Conservation (phyloP, 2,329 filamentous ascomycete genomes). For the Dothideomycetes sp. region DNA sequence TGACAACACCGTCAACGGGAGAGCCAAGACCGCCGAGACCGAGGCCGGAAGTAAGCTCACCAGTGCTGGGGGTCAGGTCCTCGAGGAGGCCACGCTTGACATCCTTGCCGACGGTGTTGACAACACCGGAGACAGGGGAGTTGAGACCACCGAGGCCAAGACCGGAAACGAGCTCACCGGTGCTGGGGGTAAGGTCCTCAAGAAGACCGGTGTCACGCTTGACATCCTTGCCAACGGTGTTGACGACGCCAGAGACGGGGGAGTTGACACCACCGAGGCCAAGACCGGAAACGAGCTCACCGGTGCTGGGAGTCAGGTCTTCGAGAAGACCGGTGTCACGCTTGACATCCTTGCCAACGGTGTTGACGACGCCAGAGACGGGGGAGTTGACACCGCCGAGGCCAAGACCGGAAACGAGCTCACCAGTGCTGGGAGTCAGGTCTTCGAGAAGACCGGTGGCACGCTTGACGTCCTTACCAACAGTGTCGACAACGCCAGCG, state of each 20-base stretch:
- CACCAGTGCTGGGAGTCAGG: background rate
- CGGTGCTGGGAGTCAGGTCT: background rate
- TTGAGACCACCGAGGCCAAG: background rate
- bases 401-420: background rate
- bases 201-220: slow-evolving; percentile 1
- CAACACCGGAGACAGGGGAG: background rate
- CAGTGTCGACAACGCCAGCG: background rate
- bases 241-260: background rate
- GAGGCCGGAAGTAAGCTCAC: background rate
- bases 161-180: background rate
- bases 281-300: background rate
- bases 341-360: background rate
- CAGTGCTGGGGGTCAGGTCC: background rate
- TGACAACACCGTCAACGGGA: background rate
- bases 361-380: background rate
- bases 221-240: background rate
- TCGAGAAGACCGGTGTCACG: background rate
- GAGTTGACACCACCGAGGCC: background rate
- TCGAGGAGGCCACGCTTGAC: background rate
- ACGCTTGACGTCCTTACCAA: background rate
- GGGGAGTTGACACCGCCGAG: background rate
- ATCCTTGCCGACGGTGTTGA: background rate
- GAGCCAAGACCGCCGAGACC: background rate
- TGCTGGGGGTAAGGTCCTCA: background rate
- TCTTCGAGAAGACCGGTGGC: background rate